Percentiles rank a stretch among this genome's conserved stretches.
These are phyloP conservation scores for Syzygium grande DNA, from an alignment of 345 rosid species.

Conservation along the genomic window DNA sequence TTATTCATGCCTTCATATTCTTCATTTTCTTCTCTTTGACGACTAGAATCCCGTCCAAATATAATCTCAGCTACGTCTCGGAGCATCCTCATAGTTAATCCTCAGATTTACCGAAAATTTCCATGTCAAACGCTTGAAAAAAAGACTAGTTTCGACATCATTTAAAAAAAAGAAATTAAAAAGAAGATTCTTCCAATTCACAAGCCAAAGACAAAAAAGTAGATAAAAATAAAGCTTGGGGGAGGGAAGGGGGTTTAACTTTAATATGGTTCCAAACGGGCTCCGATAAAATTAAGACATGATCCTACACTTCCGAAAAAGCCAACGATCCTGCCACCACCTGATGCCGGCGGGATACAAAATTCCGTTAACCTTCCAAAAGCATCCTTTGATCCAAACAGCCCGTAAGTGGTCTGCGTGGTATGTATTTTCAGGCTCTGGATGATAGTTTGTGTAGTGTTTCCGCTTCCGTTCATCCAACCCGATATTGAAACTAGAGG, in stretches of 20 bases:
- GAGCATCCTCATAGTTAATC: not conserved
- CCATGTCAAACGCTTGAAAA: not conserved
- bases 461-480: not conserved
- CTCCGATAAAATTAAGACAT: not conserved
- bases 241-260: not conserved
- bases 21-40: not conserved
- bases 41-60: not conserved
- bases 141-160: too few relatives aligned
- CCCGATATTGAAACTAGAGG: not conserved
- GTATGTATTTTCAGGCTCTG: fast-evolving
- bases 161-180: not conserved
- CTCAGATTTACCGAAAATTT: not conserved
- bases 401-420: not conserved
- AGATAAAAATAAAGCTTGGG: not conserved
- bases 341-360: not conserved
- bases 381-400: not conserved
- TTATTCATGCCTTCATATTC: too few relatives aligned
- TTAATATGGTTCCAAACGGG: not conserved
- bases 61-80: not conserved
- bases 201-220: not conserved
- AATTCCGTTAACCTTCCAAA: not conserved
- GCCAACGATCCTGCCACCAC: not conserved
- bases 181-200: not conserved
- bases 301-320: not conserved
- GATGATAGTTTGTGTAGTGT: not conserved